Percentiles rank a stretch among this genome's conserved stretches.
phyloP scores from a whole-genome alignment of 352 stramenopile genomes.

The Phytophthora sojae region DNA sequence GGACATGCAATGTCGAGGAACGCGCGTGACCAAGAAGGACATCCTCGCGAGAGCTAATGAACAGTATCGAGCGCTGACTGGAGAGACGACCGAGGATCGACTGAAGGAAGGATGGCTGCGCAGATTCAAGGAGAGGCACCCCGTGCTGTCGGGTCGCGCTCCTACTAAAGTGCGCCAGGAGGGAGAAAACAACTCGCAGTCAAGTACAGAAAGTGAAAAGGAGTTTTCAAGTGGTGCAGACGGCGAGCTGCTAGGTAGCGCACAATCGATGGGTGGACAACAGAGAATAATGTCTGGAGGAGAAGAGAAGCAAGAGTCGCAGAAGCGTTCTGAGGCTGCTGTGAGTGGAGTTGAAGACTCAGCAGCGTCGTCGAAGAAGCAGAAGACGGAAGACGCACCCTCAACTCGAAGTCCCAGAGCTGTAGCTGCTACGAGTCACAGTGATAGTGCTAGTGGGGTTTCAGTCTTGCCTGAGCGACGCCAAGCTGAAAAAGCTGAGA shows the following conservation, averaged over 20 bases:
- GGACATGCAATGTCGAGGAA: slow-evolving; percentile 21
- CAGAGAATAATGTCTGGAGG: background rate
- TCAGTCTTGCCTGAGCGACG: slow-evolving; percentile 18
- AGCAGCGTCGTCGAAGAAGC: slow-evolving; percentile 5
- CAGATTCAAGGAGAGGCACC: slow-evolving; percentile 36
- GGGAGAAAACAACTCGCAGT: slow-evolving; percentile 5
- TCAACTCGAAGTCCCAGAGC: background rate
- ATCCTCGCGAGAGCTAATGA: slow-evolving; percentile 28
- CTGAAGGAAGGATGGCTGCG: slow-evolving; percentile 34
- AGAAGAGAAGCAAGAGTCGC: background rate
- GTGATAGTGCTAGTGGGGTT: background rate
- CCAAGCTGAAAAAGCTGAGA: slow-evolving; percentile 9
- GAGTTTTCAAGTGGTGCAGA: background rate
- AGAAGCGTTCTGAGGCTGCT: background rate
- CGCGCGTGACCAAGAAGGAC: slow-evolving; percentile 23
- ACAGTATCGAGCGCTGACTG: slow-evolving; percentile 15
- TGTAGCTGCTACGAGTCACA: background rate
- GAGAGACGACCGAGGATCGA: slow-evolving; percentile 1
- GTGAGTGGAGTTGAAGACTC: background rate
- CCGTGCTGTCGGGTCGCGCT: slow-evolving; percentile 25
- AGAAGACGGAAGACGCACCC: slow-evolving; percentile 3
- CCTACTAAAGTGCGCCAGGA: background rate
- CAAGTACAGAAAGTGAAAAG: slow-evolving; percentile 1
- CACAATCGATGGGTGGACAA: background rate
- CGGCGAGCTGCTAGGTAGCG: background rate